Base-by-base conservation (phyloP, 768 basidiomycete species). In the Podaxis sp. region DNA sequence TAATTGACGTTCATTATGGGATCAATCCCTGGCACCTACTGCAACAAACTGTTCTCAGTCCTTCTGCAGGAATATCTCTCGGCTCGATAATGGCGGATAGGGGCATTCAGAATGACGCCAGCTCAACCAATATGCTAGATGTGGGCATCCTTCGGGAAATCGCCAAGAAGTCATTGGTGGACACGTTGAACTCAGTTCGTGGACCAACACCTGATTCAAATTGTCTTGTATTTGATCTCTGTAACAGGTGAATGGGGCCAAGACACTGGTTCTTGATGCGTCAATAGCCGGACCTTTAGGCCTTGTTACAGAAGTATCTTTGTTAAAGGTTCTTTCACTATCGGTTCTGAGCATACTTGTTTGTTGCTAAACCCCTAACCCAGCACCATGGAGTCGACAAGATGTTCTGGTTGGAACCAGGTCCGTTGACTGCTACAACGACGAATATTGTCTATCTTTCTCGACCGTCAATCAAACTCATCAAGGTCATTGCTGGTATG, bases 311-410 rank as follows among this genome's bases (percentile, higher is more conserved):
- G 97, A 99, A 68, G 93, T 98, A 1, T 85, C 95, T 1, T 75
- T 96, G 15, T 79, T 99, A 60, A 98, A 99, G 87, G 97, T 95
- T 57, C 55, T 38, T 22, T 39, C 57, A 44, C 52, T 49, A 9
- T 13, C 11, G 17, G n/a, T 24, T 39, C 38, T n/a, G 44, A 13
- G 9, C 33, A 33, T 42, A 15, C 44, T 51, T 15, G 19, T 46
- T 26, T 28, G 46, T 33, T 42, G 38, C 54, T 60, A 13, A 57
- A 64, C 24, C 51, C 52, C 49, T 15, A 52, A 30, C 24, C 60
- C 68, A 99, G 96, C 92, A 99, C 72, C 96, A 99, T 87, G 96
- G 95, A 4, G 94, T 99, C 2, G 96, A 98, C 79, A 97, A 97
- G 81, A 96, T 99, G 93, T 97, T 96, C 77, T 99, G 97, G 96